Conservation (phyloP, 495 filamentous ascomycete genomes). For the Hypoxylon trugodes region DNA sequence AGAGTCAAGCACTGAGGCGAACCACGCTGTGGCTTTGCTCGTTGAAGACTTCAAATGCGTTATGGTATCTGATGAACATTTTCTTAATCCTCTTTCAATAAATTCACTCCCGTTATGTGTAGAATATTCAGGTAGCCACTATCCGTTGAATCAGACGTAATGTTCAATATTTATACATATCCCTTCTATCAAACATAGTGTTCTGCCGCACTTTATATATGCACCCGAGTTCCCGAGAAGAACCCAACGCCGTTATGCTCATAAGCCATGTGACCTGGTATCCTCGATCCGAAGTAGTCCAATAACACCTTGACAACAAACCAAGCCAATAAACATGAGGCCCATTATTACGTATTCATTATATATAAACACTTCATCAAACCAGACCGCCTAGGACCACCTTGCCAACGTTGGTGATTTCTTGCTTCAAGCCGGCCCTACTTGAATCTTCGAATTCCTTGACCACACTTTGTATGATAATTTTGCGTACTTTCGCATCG, state of each 20-base stretch:
- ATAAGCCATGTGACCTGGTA: slow-evolving; percentile 32
- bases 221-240: slow-evolving; percentile 7
- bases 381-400: slow-evolving; percentile 90
- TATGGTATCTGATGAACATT: slow-evolving; percentile 92
- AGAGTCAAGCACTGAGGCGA: slow-evolving; percentile 99
- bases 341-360: slow-evolving; percentile 7
- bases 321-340: slow-evolving; percentile 11
- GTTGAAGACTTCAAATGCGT: slow-evolving; percentile 76
- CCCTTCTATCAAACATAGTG: neutral
- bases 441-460: slow-evolving; percentile 94
- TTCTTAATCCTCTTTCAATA: neutral
- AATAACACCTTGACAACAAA: slow-evolving; percentile 25
- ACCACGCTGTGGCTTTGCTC: slow-evolving; percentile 61
- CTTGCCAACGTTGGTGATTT: slow-evolving; percentile 83
- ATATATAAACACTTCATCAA: slow-evolving; percentile 53
- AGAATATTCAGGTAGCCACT: slow-evolving; percentile 69
- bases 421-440: slow-evolving; percentile 74
- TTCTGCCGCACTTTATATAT: slow-evolving; percentile 19
- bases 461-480: slow-evolving; percentile 83
- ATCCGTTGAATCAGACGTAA: neutral
- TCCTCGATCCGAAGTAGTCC: slow-evolving; percentile 30
- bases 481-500: slow-evolving; percentile 82
- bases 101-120: neutral
- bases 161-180: slow-evolving; percentile 18
- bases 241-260: slow-evolving; percentile 31